Evolutionary conservation across 2,329 filamentous ascomycete genomes (phyloP), one percentile per base, ranked within the genome.

Genomic region (Parafenestella ontariensis): DNA sequence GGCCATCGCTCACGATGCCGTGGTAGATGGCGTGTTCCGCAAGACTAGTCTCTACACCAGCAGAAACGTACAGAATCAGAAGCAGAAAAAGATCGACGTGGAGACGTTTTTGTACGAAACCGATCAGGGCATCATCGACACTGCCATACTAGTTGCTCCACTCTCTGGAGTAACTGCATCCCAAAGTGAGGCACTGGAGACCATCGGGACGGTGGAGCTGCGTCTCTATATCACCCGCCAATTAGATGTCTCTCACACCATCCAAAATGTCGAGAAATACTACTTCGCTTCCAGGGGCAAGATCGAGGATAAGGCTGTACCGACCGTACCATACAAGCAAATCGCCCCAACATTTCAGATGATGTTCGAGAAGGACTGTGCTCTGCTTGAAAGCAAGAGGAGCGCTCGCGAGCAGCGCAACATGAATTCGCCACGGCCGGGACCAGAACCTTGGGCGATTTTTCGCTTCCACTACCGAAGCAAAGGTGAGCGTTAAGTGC

Each of bases 121-220:
- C 4, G 11, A 60, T 0, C 40, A 64, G 5, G 57, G 52, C 0
- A 49, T 96, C 58, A 96, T 98, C 62, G 95, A 95, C 57, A 98
- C 95, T 0, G 92, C 89, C 5, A 86, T 99, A 66, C 95, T 96
- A 73, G 94, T 98, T 2, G 91, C 90, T 1, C 92, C 93, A 26
- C 92, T 97, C 1, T 90, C 89, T 26, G 42, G 37, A 6, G 13
- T 54, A 1, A 21, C 11, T 0, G 31, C 47, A 5, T 49, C 51
- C 1, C 53, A 59, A 44, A 50, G 51, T 6, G 52, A 65, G 4
- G 48, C 13, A 0, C 28, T 17, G 1, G 64, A 69, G 39, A 66
- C 53, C 0, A 56, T 75, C 7, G 73, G 73, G 2, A 71, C 65
- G 0, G 62, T 76, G 4, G 73, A 76, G 42, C n/a, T 75, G 5